These are phyloP conservation scores for Geranomyces michiganensis DNA, from an alignment of 192 early-diverging fungal species.

Conservation along the genomic window DNA sequence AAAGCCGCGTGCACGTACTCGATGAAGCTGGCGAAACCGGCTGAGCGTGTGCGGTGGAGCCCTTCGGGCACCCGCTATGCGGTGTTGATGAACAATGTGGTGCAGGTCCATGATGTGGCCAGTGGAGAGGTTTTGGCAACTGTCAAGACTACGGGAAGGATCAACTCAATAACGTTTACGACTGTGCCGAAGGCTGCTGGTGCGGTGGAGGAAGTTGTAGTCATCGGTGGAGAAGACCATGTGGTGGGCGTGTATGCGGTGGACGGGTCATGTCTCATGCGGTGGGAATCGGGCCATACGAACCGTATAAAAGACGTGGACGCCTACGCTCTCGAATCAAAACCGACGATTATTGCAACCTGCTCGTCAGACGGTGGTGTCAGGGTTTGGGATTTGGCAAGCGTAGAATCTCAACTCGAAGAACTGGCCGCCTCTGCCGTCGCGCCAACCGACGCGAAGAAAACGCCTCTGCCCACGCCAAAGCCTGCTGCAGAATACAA, in stretches of 20 bases:
- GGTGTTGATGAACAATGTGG: constrained; percentile 40
- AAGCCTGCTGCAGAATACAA: constrained; percentile 44
- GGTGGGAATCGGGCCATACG: constrained; percentile 40
- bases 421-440: neutral
- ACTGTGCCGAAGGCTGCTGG: constrained; percentile 5
- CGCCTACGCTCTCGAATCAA: constrained; percentile 7
- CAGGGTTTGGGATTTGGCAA: constrained; percentile 49
- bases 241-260: constrained; percentile 32
- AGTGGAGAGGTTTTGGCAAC: constrained; percentile 30
- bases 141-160: constrained; percentile 25
- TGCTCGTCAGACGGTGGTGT: constrained; percentile 55
- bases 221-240: constrained; percentile 47
- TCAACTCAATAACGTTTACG: constrained; percentile 38
- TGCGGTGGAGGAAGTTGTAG: constrained; percentile 18
- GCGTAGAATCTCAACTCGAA: constrained; percentile 17
- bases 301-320: constrained; percentile 54
- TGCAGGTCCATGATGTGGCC: constrained; percentile 35
- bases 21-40: constrained; percentile 31
- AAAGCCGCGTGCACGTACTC: constrained; percentile 48
- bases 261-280: constrained; percentile 10
- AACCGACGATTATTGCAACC: constrained; percentile 35
- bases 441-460: neutral
- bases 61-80: constrained; percentile 40
- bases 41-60: constrained; percentile 47
- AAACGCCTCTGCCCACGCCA: neutral